These are phyloP conservation scores for Candida glucosophila DNA, from an alignment of 1,139 yeast genomes.

Conservation along the genomic window DNA sequence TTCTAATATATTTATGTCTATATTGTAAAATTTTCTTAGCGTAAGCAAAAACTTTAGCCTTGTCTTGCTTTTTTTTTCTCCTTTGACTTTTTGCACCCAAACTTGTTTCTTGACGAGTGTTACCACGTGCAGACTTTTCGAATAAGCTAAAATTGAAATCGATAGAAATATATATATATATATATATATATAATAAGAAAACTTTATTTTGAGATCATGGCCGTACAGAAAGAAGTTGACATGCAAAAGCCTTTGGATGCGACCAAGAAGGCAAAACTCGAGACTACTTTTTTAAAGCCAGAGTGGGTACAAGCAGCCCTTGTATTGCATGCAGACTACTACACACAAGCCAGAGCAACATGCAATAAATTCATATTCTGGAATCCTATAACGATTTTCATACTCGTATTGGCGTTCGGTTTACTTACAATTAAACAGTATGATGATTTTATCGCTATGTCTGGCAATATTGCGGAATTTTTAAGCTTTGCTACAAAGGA, in stretches of 20 bases:
- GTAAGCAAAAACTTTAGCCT: no score
- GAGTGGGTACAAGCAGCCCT: conserved; percentile 51
- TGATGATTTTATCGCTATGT: conserved; percentile 27
- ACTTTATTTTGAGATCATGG: conserved; percentile 11
- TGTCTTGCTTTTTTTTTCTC: no score
- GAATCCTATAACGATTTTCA: conserved; percentile 33
- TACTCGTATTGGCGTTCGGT: conserved; percentile 14
- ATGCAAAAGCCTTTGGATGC: conserved; percentile 47
- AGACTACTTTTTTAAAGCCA: conserved; percentile 39
- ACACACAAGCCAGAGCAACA: conserved; percentile 46
- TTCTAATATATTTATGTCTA: no score
- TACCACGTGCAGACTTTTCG: no score
- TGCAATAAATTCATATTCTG: conserved; percentile 41
- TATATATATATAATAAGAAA: no score
- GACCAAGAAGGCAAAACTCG: conserved; percentile 41
- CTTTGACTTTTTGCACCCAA: no score
- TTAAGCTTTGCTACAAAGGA: conserved; percentile 12
- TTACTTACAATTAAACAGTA: conserved; percentile 18
- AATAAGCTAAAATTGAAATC: no score
- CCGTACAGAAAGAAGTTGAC: conserved; percentile 37
- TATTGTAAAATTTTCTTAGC: no score
- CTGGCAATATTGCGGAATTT: conserved; percentile 31
- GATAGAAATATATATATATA: no score
- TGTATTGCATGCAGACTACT: conserved; percentile 55
- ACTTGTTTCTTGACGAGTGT: no score